A percentile compares a stretch with the other conserved stretches of the same genome.
Evolutionary conservation across 225 moss, liverwort and hornwort species (phyloP).

Genomic region (Thuidium tamariscinum): DNA sequence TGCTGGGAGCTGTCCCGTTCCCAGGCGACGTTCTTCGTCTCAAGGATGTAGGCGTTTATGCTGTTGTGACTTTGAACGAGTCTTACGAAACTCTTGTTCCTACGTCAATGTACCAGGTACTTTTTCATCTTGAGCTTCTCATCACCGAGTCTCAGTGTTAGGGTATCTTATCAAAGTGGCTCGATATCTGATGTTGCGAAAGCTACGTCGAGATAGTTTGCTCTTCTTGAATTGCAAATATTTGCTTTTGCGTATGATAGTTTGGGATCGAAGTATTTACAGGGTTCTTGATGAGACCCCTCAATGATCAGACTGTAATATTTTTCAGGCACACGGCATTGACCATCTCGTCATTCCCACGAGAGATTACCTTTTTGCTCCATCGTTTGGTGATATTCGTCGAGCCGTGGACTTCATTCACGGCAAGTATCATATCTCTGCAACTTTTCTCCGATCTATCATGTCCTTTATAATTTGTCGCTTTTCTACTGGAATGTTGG

Average conservation of each 20-base stretch:
- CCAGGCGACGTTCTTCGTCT: conserved; percentile 85
- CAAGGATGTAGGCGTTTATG: conserved; percentile 76
- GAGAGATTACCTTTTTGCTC: conserved; percentile 96
- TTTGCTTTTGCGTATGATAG: background rate
- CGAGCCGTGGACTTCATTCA: conserved; percentile 83
- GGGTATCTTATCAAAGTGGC: background rate
- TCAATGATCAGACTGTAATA: background rate
- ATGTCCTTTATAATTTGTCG: background rate
- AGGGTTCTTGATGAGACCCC: no score
- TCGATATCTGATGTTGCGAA: background rate
- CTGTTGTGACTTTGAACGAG: conserved; percentile 88
- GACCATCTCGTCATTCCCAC: conserved; percentile 87
- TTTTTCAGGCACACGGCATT: conserved; percentile 67
- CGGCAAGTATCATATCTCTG: conserved; percentile 16
- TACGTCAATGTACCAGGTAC: conserved; percentile 78
- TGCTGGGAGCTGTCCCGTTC: conserved; percentile 93
- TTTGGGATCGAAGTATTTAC: background rate
- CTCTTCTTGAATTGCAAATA: background rate
- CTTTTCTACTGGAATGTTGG: background rate
- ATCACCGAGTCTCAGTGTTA: background rate
- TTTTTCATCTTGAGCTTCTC: background rate
- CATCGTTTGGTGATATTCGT: conserved; percentile 71
- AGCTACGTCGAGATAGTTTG: background rate
- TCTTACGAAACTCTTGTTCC: conserved; percentile 93
- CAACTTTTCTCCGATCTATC: background rate